Base-by-base conservation (phyloP, 129 eudicot genomes). In the Heracleum sosnowskyi region DNA sequence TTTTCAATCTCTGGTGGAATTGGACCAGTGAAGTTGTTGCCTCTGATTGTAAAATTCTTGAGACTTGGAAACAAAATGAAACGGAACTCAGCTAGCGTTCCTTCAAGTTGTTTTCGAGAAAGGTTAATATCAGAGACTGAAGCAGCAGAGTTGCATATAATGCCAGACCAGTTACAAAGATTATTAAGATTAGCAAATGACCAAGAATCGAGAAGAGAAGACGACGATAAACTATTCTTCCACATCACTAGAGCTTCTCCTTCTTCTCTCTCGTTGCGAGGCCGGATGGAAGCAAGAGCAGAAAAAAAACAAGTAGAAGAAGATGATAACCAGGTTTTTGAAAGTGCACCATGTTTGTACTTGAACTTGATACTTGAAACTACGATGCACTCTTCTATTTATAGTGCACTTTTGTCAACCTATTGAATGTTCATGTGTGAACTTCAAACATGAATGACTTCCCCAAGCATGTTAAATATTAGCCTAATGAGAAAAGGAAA, bases 81-180 rank as follows among this genome's bases (percentile, higher is more conserved):
- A 51, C 81, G 77, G 62, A 93, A 83, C 3, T 51, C 47, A 0
- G 76, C 82, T n/a, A 91, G 76, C 13, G 86, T 89, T 29, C 97
- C 98, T 0, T 77, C 15, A 1, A 93, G 87, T 18, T 76, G 75
- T 20, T 86, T 74, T 47, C 46, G 70, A 7, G 83, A 73, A 49
- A 93, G 86, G 22, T 72, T 76, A 12, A 93, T 83, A 26, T 57
- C 44, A 24, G 88, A 82, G 31, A 91, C 80, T 11, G 86, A 72
- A 69, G 83, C 85, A 1, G 73, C 76, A 66, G 45, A 55, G 73
- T 84, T 84, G 83, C 96, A 93, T 16, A 68, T 71, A 69, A 91
- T 83, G 62, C 93, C 89, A 36, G 87, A 81, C 98, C 98, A 93
- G 41, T 82, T 83, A 84, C 98, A 93, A 53, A 89, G 88, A 77